A percentile compares a stretch with the other conserved stretches of the same genome.
Conservation (phyloP, 345 rosid genomes). For the Bruguiera gymnorhiza region DNA sequence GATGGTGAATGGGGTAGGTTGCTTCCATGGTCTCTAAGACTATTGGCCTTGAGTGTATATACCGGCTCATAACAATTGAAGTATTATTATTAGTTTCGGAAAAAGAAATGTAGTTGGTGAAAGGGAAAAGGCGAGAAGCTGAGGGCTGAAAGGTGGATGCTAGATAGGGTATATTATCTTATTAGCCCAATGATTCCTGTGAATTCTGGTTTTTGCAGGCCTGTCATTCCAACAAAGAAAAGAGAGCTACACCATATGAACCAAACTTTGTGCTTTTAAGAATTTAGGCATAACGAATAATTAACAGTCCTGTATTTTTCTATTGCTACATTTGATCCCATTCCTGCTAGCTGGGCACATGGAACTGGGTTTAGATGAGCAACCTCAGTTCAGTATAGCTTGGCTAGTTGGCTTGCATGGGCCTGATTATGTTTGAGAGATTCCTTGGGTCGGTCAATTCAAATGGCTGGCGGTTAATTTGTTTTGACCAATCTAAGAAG, state of each 20-base stretch:
- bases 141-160: too few relatives aligned
- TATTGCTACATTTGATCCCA: background rate
- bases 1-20: too few relatives aligned
- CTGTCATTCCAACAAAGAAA: background rate
- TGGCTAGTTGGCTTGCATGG: background rate
- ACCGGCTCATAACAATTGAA: too few relatives aligned
- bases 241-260: background rate
- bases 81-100: too few relatives aligned
- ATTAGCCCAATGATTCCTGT: background rate
- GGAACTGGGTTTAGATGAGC: background rate
- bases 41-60: too few relatives aligned
- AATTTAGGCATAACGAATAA: too few relatives aligned
- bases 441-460: background rate
- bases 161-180: background rate
- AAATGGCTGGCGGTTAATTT: background rate
- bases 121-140: too few relatives aligned
- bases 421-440: background rate
- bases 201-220: constrained; percentile 1
- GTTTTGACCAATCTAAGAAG: background rate
- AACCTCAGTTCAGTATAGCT: background rate
- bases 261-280: too few relatives aligned
- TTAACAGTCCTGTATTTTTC: background rate
- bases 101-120: too few relatives aligned
- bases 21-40: too few relatives aligned
- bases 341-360: constrained; percentile 5